phyloP scores from a whole-genome alignment of 129 eudicot species.

The Scalesia atractyloides region DNA sequence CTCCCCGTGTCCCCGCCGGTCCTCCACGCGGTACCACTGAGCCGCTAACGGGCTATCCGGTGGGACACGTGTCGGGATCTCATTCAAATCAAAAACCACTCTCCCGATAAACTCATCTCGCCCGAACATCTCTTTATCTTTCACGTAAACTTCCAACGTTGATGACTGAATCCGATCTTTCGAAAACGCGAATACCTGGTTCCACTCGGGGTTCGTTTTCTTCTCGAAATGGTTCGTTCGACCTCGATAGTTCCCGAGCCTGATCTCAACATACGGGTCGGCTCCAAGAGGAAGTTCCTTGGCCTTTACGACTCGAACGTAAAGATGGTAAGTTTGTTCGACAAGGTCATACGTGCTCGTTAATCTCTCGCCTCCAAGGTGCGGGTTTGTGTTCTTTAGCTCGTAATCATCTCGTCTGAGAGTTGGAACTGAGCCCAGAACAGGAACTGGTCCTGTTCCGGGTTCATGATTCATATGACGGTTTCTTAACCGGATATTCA shows the following conservation, averaged over 20 bases:
- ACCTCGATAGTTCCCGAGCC: conserved; percentile 75
- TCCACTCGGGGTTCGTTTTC: conserved; percentile 74
- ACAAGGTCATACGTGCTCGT: conserved; percentile 78
- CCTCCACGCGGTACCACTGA: conserved; percentile 76
- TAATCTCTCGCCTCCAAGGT: conserved; percentile 58
- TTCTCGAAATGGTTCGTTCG: conserved; percentile 64
- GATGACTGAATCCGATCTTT: conserved; percentile 75
- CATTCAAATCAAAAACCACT: conserved; percentile 74
- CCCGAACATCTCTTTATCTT: conserved; percentile 72
- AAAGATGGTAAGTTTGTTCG: conserved; percentile 69
- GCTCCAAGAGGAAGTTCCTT: conserved; percentile 53
- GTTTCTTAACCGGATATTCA: conserved; percentile 45
- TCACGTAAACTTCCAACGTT: conserved; percentile 60
- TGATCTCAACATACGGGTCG: conserved; percentile 79
- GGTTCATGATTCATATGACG: conserved; percentile 36
- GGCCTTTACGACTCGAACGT: conserved; percentile 75
- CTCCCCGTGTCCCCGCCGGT: conserved; percentile 36
- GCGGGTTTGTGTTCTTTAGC: conserved; percentile 61
- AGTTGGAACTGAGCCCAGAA: not conserved
- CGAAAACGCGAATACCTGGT: conserved; percentile 81
- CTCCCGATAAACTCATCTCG: conserved; percentile 67
- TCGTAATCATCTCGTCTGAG: conserved; percentile 57
- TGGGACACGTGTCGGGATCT: conserved; percentile 75
- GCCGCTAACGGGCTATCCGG: conserved; percentile 91
- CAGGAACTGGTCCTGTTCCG: not conserved